Evolutionary conservation across 2,329 filamentous ascomycete species (phyloP).

Genomic region (Neocucurbitaria cava): DNA sequence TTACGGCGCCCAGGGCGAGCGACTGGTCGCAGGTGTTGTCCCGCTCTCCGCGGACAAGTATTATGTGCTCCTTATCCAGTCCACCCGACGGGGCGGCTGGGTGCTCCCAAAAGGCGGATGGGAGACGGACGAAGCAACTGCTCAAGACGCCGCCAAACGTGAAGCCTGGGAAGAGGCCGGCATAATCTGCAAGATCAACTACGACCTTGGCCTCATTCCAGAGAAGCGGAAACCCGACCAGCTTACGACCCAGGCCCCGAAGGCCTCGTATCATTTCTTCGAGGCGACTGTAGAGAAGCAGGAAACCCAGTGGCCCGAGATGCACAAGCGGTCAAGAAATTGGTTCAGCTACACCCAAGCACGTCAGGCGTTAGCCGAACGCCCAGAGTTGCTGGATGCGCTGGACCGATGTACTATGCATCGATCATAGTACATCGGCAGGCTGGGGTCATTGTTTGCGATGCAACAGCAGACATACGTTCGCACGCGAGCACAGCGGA

Average conservation of each 20-base stretch:
- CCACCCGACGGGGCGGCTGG: constrained; percentile 89
- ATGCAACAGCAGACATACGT: constrained; percentile 4
- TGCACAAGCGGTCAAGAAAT: constrained; percentile 84
- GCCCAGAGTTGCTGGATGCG: constrained; percentile 89
- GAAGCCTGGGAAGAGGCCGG: constrained; percentile 99
- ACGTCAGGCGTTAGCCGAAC: constrained; percentile 73
- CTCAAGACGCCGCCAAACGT: constrained; percentile 80
- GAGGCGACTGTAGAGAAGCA: constrained; percentile 88
- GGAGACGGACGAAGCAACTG: constrained; percentile 91
- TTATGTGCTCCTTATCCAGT: constrained; percentile 92
- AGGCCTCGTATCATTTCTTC: constrained; percentile 80
- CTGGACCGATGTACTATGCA: constrained; percentile 75
- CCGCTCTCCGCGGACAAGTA: constrained; percentile 85
- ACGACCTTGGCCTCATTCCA: constrained; percentile 83
- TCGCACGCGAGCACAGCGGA: constrained; percentile 17
- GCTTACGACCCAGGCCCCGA: constrained; percentile 68
- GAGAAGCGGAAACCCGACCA: constrained; percentile 72
- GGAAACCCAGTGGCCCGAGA: constrained; percentile 90
- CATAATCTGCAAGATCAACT: constrained; percentile 82
- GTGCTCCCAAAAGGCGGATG: constrained; percentile 97
- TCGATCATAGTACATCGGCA: too few species aligned
- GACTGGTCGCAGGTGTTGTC: constrained; percentile 93
- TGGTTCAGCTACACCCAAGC: constrained; percentile 91
- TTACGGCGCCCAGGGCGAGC: constrained; percentile 90
- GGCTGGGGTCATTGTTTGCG: constrained; percentile 16